phyloP scores from a whole-genome alignment of 208 protist genomes.

The Trichomonas gallinae region DNA sequence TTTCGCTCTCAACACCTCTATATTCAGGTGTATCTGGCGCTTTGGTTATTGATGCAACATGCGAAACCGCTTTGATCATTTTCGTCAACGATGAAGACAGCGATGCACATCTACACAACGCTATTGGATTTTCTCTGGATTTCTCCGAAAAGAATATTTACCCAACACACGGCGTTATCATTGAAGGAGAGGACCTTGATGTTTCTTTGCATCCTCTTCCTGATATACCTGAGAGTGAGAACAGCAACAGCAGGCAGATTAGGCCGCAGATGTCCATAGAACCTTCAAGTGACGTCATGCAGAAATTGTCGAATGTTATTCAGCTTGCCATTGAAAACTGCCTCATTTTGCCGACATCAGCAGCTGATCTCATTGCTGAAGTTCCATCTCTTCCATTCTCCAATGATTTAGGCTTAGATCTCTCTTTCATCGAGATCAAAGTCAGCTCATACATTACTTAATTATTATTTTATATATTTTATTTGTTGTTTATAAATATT shows the following conservation, averaged over 20 bases:
- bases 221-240: neutral
- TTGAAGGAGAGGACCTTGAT: neutral
- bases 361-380: neutral
- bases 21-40: neutral
- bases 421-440: neutral
- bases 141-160: neutral
- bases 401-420: neutral
- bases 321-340: neutral
- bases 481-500: neutral
- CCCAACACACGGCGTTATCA: neutral
- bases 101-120: neutral
- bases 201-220: neutral
- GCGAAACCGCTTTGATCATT: neutral
- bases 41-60: neutral
- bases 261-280: neutral
- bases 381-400: neutral
- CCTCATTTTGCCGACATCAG: neutral
- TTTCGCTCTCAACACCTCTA: neutral
- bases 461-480: neutral
- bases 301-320: neutral
- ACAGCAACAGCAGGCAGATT: neutral
- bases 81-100: neutral
- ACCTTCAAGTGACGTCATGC: neutral
- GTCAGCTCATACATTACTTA: neutral
- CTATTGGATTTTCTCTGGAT: neutral